Conservation (phyloP, 441 rosid species). For the Melastoma candidum region DNA sequence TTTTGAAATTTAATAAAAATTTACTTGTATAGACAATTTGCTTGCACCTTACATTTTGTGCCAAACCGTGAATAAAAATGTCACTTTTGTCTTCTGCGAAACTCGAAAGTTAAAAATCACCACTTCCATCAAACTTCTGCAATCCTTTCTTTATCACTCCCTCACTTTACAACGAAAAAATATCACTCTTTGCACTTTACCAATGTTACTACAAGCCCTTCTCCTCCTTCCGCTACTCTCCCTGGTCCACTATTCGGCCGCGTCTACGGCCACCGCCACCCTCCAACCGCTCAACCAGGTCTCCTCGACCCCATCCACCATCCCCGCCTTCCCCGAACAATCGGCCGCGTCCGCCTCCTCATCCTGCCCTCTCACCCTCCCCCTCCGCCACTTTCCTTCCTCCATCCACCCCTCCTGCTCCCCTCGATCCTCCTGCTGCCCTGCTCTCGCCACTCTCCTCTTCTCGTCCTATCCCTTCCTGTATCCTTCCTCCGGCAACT, state of each 20-base stretch:
- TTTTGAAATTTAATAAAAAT: too few relatives aligned
- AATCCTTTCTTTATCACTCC: too few relatives aligned
- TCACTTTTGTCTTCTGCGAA: too few relatives aligned
- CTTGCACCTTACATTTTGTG: too few relatives aligned
- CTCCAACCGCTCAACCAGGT: slow-evolving; percentile 38
- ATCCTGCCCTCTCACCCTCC: slow-evolving; percentile 60
- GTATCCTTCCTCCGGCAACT: slow-evolving; percentile 4
- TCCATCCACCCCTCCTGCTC: slow-evolving; percentile 47
- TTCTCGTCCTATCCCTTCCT: slow-evolving; percentile 79
- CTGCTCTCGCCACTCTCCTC: slow-evolving; percentile 81
- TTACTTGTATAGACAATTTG: too few relatives aligned
- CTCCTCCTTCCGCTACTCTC: slow-evolving; percentile 15
- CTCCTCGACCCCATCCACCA: slow-evolving; percentile 51
- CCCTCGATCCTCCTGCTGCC: slow-evolving; percentile 59
- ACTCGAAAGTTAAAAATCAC: too few relatives aligned
- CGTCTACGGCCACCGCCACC: slow-evolving; percentile 30
- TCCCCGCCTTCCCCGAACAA: slow-evolving; percentile 92
- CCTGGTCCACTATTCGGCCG: slow-evolving; percentile 18
- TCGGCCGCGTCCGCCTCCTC: slow-evolving; percentile 59
- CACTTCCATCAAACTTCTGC: too few relatives aligned
- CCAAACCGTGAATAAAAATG: too few relatives aligned
- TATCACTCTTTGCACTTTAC: slow-evolving; percentile 12
- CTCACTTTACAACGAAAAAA: too few relatives aligned
- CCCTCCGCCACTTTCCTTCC: slow-evolving; percentile 47
- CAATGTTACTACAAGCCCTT: slow-evolving; percentile 12